These are phyloP conservation scores for Rubia tinctorum DNA, from an alignment of 305 asterid species.

Conservation along the genomic window DNA sequence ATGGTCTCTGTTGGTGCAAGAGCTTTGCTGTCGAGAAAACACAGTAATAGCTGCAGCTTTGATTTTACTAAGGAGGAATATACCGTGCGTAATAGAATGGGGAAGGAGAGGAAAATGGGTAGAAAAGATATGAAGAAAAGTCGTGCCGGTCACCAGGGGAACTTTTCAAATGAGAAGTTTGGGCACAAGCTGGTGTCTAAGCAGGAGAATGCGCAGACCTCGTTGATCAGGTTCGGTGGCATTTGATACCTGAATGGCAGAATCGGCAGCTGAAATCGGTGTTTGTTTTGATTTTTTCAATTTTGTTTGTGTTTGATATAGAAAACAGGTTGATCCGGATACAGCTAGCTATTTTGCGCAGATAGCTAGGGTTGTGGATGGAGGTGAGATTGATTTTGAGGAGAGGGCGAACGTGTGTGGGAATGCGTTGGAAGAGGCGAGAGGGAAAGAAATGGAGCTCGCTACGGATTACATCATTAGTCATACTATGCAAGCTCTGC, in stretches of 20 bases:
- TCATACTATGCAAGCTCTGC: conserved; percentile 90
- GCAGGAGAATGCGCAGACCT: conserved; percentile 35
- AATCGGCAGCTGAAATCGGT: not conserved
- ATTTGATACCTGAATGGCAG: conserved; percentile 16
- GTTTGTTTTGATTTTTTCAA: not conserved
- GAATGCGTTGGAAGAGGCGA: conserved; percentile 90
- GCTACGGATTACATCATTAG: conserved; percentile 93
- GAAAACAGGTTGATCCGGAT: conserved; percentile 85
- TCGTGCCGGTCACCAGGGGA: conserved; percentile 31
- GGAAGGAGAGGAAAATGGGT: conserved; percentile 50
- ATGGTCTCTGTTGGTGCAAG: conserved; percentile 55
- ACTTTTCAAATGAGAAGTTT: conserved; percentile 30
- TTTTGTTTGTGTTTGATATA: conserved; percentile 27
- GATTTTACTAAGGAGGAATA: conserved; percentile 32
- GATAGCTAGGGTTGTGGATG: conserved; percentile 77
- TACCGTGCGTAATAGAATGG: conserved; percentile 24
- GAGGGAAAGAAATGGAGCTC: conserved; percentile 87
- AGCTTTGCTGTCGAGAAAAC: conserved; percentile 43
- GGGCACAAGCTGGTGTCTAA: conserved; percentile 29
- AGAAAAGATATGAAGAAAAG: conserved; percentile 47
- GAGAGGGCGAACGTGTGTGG: conserved; percentile 76
- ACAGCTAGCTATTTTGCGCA: conserved; percentile 78
- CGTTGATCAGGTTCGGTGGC: conserved; percentile 52
- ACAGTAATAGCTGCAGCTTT: conserved; percentile 18
- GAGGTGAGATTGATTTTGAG: conserved; percentile 67